A percentile compares a stretch with the other conserved stretches of the same genome.
These are phyloP conservation scores for Aspergillus egyptiacus DNA, from an alignment of 495 filamentous ascomycete species.

Conservation along the genomic window DNA sequence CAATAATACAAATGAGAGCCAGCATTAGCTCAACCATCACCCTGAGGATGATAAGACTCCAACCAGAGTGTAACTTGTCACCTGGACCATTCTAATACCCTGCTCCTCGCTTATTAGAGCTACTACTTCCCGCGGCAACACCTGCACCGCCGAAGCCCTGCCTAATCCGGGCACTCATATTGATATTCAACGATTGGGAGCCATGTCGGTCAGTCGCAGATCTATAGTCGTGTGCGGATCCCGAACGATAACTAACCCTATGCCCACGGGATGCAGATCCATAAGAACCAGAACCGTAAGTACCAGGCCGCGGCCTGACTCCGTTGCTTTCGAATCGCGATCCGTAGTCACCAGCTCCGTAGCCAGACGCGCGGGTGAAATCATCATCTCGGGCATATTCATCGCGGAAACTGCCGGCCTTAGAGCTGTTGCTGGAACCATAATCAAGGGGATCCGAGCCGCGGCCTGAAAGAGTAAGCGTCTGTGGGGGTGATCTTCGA, in stretches of 20 bases:
- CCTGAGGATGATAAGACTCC: not conserved
- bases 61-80: constrained; percentile 1
- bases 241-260: constrained; percentile 12
- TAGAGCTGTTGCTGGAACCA: constrained; percentile 7
- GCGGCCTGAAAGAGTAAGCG: constrained; percentile 15
- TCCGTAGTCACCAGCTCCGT: constrained; percentile 13
- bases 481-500: not conserved
- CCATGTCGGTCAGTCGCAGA: constrained; percentile 4
- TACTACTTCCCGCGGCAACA: constrained; percentile 30
- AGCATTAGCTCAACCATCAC: too few relatives aligned
- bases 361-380: constrained; percentile 22
- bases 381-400: constrained; percentile 5
- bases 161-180: not conserved
- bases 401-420: constrained; percentile 18
- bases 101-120: constrained; percentile 26
- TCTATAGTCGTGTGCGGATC: not conserved
- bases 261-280: constrained; percentile 7
- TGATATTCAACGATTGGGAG: not conserved
- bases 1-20: too few relatives aligned
- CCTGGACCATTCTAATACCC: not conserved
- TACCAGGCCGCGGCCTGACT: constrained; percentile 19
- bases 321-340: constrained; percentile 5
- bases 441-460: constrained; percentile 36
- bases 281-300: constrained; percentile 15
- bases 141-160: constrained; percentile 19